Evolutionary conservation across 169 alveolate genomes (phyloP), one percentile per base, ranked within the genome.

Genomic region (Plasmodium reichenowi): DNA sequence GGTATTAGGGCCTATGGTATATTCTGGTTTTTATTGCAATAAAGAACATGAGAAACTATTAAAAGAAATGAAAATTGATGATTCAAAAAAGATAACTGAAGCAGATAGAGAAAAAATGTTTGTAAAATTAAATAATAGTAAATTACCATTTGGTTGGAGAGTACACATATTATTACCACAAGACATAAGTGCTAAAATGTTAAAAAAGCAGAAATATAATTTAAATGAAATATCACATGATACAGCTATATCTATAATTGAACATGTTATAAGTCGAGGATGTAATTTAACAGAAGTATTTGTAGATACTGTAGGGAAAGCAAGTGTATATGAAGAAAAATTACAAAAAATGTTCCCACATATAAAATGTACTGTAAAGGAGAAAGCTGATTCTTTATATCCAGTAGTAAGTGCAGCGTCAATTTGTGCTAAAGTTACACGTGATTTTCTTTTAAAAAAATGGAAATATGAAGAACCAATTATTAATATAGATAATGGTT

Each of bases 1-100:
- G 20, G 99, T 98, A 12, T 88, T 98, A 64, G 99, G 99, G 7
- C 99, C 99, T 17, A 98, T 98, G 99, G 99, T 98, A 45, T 98
- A 97, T 94, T 99, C 98, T 8, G 96, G 99, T 75, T 96, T 98
- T 60, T 97, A 87, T 73, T 98, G 99, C 95, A 97, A 98, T 3
- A 93, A 87, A 9, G 95, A 88, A 43, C 91, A 74, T 64, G 95
- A 94, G 58, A 88, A 89, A 63, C 74, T 86, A 64, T 92, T 96
- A 85, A 96, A 59, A 64, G 93, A 93, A 72, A 90, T 96, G 71
- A 93, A 88, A 47, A 97, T 96, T 38, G 97, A 96, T 75, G 98
- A 97, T 72, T 96, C 98, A 58, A 97, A 97, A 95, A 96, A 95
- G 75, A 86, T 97, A 88, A 94, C 96, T 45, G 96, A 96, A 50